Evolutionary conservation across 805 yeast genomes (phyloP).

Genomic region (Candida montana): DNA sequence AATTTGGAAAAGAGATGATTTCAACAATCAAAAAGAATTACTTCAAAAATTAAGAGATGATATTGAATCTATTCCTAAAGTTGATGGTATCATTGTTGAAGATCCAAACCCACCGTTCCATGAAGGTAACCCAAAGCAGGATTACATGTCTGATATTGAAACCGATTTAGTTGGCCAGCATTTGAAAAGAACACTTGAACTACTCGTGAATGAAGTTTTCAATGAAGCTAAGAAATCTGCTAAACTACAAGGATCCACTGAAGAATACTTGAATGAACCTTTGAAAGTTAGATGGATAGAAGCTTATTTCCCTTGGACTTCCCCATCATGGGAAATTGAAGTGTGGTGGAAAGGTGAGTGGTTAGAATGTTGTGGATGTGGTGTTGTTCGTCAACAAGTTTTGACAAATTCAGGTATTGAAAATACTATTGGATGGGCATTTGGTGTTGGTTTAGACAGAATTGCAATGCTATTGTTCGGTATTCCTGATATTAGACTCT

Average conservation of each 20-base stretch:
- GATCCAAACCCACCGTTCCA: slow-evolving; percentile 49
- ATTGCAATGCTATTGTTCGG: slow-evolving; percentile 94
- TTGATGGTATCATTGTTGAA: slow-evolving; percentile 75
- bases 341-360: slow-evolving; percentile 99
- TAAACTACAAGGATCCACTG: slow-evolving; percentile 48
- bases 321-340: slow-evolving; percentile 97
- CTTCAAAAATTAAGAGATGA: slow-evolving; percentile 48
- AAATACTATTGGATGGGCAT: slow-evolving; percentile 89
- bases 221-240: slow-evolving; percentile 63
- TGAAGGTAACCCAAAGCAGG: slow-evolving; percentile 73
- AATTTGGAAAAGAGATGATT: slow-evolving; percentile 59
- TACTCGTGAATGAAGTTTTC: slow-evolving; percentile 77
- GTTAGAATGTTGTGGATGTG: slow-evolving; percentile 97
- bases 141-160: slow-evolving; percentile 64
- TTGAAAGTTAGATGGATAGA: slow-evolving; percentile 90
- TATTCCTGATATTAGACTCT: slow-evolving; percentile 88
- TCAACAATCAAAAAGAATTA: slow-evolving; percentile 26
- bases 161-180: slow-evolving; percentile 67
- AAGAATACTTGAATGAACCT: slow-evolving; percentile 63
- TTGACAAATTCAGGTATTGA: slow-evolving; percentile 65
- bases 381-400: slow-evolving; percentile 78
- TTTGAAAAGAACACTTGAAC: slow-evolving; percentile 80
- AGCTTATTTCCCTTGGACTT: slow-evolving; percentile 96
- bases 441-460: slow-evolving; percentile 92
- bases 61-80: slow-evolving; percentile 57